Percentiles rank a stretch among this genome's conserved stretches.
Evolutionary conservation across 2,329 filamentous ascomycete genomes (phyloP).

Genomic region (Tolypocladium inflatum): DNA sequence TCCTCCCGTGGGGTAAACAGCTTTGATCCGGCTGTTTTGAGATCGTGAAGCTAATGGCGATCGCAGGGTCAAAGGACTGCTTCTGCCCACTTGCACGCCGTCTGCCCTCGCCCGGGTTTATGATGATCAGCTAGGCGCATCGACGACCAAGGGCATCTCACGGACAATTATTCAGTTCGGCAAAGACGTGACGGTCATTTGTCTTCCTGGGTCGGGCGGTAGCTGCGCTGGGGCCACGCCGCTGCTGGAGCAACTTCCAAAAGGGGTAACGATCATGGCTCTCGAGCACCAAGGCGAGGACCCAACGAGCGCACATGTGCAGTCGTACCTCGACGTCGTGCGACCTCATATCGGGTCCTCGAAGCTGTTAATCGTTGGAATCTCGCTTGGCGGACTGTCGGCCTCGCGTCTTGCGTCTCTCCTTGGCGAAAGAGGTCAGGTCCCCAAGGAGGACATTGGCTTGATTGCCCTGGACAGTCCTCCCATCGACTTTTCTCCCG

Average conservation of each 20-base stretch:
- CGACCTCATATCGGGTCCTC: neutral
- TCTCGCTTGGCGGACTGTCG: slow-evolving; percentile 1
- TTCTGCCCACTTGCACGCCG: neutral
- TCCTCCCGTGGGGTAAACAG: neutral
- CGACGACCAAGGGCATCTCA: neutral
- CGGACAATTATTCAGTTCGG: neutral
- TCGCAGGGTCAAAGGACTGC: neutral
- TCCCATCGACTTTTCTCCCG: neutral
- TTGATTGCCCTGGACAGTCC: slow-evolving; percentile 2
- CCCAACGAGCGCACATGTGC: neutral
- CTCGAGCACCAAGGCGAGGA: neutral
- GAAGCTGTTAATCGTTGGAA: neutral
- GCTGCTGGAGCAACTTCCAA: neutral
- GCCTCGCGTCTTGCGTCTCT: neutral
- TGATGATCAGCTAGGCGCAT: neutral
- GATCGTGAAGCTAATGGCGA: neutral
- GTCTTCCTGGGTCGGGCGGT: neutral
- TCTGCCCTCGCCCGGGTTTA: neutral
- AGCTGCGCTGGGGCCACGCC: neutral
- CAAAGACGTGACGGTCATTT: neutral
- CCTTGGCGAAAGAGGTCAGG: neutral
- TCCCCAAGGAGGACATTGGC: neutral
- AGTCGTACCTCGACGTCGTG: neutral
- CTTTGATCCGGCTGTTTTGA: neutral
- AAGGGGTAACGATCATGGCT: neutral